These are phyloP conservation scores for Schizonepeta tenuifolia DNA, from an alignment of 257 asterid species.

Conservation along the genomic window DNA sequence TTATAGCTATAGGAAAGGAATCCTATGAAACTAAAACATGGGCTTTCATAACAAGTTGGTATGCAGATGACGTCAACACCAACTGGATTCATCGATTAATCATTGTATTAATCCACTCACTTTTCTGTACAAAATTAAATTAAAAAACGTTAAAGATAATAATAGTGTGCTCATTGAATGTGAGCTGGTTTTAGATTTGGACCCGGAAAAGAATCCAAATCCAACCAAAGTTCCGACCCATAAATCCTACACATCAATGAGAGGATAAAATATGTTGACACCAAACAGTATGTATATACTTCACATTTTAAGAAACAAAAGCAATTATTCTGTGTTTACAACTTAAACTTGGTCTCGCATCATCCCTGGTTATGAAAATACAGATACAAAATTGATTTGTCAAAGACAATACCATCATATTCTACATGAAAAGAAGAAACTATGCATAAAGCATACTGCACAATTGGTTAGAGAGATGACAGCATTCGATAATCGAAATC, in stretches of 20 bases:
- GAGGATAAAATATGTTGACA: not conserved
- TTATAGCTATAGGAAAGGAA: not conserved
- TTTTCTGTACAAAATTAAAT: not conserved
- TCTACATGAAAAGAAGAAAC: not conserved
- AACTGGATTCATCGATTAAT: slow-evolving; percentile 11
- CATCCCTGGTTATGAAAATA: not conserved
- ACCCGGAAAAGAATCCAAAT: not conserved
- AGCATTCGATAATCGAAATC: not conserved
- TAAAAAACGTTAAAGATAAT: not conserved
- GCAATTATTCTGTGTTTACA: not conserved
- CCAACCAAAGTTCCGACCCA: not conserved
- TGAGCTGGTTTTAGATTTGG: not conserved
- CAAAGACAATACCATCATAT: not conserved
- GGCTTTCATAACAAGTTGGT: not conserved
- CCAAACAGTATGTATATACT: not conserved
- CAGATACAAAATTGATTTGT: not conserved
- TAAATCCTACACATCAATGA: too few relatives aligned
- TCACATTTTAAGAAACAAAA: not conserved
- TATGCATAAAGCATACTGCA: not conserved
- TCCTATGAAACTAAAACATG: slow-evolving; percentile 36
- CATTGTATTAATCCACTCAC: not conserved
- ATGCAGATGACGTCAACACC: not conserved
- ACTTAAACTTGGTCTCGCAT: not conserved
- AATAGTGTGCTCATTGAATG: not conserved
- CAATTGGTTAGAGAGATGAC: slow-evolving; percentile 26